Evolutionary conservation across 1,139 yeast species (phyloP).

Genomic region (Scheffersomyces illinoinensis): DNA sequence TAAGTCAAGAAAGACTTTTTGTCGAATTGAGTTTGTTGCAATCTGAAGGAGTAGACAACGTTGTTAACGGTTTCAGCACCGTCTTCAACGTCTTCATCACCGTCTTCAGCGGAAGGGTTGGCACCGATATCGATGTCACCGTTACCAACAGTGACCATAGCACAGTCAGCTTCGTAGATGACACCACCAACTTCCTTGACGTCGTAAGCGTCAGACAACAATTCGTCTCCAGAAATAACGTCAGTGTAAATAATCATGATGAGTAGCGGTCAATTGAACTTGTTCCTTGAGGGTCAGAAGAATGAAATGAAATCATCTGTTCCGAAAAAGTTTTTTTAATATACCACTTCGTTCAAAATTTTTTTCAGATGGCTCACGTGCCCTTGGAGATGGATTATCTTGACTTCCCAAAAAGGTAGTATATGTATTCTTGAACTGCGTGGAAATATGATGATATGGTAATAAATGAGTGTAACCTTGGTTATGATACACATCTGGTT

Average conservation of each 20-base stretch:
- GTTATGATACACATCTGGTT: no score
- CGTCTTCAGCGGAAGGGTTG: slow-evolving; percentile 98
- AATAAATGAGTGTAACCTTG: not conserved
- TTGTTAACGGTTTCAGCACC: slow-evolving; percentile 92
- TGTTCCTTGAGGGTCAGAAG: not conserved
- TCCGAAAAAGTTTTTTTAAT: not conserved
- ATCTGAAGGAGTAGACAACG: slow-evolving; percentile 97
- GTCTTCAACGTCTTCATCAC: slow-evolving; percentile 75
- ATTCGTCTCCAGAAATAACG: slow-evolving; percentile 91
- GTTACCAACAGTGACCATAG: slow-evolving; percentile 83
- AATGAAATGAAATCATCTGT: not conserved
- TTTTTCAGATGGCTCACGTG: not conserved
- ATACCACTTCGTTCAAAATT: not conserved
- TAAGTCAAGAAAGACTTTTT: slow-evolving; percentile 94
- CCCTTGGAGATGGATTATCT: not conserved
- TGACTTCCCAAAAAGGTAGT: not conserved
- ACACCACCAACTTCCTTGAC: slow-evolving; percentile 81
- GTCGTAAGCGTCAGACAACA: slow-evolving; percentile 97
- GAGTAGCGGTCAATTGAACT: slow-evolving; percentile 4
- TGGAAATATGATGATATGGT: no score
- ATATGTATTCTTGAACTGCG: no score
- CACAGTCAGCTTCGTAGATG: slow-evolving; percentile 96
- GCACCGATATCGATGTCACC: slow-evolving; percentile 98
- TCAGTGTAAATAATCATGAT: slow-evolving; percentile 57
- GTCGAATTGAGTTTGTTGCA: slow-evolving; percentile 93